These are phyloP conservation scores for Lodderomyces parapsilosis DNA, from an alignment of 1,139 yeast species.

Conservation along the genomic window DNA sequence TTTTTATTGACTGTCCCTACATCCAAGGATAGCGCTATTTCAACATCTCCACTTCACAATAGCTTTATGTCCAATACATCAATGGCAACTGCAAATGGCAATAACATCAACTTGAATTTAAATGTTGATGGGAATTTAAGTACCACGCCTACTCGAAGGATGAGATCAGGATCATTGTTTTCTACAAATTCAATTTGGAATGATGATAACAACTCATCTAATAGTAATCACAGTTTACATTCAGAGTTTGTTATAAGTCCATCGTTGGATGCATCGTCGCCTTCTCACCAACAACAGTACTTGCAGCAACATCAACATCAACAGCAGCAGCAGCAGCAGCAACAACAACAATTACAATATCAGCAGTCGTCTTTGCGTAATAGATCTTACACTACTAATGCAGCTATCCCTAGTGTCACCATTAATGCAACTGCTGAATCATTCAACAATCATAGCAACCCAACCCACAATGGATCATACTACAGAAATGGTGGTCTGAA, in stretches of 20 bases:
- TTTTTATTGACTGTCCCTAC: slow-evolving; percentile 2
- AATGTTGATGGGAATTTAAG: background rate
- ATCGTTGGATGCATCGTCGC: slow-evolving; percentile 6
- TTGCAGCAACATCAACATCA: slow-evolving; percentile 4
- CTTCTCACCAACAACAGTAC: slow-evolving; percentile 6
- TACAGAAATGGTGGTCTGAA: background rate
- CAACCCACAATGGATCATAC: slow-evolving; percentile 1
- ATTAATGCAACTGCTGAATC: slow-evolving; percentile 8
- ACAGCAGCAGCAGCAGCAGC: slow-evolving; percentile 5
- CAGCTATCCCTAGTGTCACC: slow-evolving; percentile 24
- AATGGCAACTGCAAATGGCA: background rate
- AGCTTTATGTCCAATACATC: background rate
- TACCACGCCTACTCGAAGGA: slow-evolving; percentile 19
- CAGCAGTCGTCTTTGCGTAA: slow-evolving; percentile 24
- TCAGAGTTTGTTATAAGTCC: slow-evolving; percentile 11
- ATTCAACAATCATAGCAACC: background rate
- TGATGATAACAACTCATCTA: slow-evolving; percentile 26
- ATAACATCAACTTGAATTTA: background rate
- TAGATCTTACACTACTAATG: slow-evolving; percentile 52
- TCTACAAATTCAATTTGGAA: slow-evolving; percentile 50
- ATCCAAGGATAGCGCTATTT: background rate
- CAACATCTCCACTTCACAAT: slow-evolving; percentile 3
- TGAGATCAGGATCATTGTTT: slow-evolving; percentile 46
- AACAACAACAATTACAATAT: background rate
- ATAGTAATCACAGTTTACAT: slow-evolving; percentile 6